Percentiles rank a stretch among this genome's conserved stretches.
Conservation (phyloP, 2,329 filamentous ascomycete genomes). For the Atkinsonella texensis region DNA sequence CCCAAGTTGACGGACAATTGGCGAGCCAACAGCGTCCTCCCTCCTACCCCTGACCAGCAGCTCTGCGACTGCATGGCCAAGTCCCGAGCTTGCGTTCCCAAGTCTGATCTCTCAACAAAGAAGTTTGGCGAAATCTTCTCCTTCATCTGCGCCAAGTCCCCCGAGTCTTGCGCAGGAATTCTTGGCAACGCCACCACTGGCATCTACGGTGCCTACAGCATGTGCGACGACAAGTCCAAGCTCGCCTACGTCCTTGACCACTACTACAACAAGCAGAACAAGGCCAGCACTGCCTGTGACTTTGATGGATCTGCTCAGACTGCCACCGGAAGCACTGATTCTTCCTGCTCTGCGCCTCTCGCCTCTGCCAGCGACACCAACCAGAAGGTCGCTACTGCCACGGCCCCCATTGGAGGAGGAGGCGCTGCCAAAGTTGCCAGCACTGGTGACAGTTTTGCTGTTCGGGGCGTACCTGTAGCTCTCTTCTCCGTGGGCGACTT, state of each 20-base stretch:
- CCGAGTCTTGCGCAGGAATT: slow-evolving; percentile 54
- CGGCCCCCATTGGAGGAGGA: slow-evolving; percentile 4
- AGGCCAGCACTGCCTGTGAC: slow-evolving; percentile 49
- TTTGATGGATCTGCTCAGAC: slow-evolving; percentile 55
- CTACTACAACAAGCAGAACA: slow-evolving; percentile 52
- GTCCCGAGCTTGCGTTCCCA: slow-evolving; percentile 58
- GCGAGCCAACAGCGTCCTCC: slow-evolving; percentile 54
- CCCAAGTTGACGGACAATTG: slow-evolving; percentile 54
- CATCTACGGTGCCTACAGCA: slow-evolving; percentile 64
- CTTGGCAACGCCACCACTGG: slow-evolving; percentile 53
- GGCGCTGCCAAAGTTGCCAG: slow-evolving; percentile 3
- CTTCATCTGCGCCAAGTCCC: slow-evolving; percentile 52
- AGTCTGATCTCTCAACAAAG: slow-evolving; percentile 41
- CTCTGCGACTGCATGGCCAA: slow-evolving; percentile 81
- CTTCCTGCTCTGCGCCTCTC: slow-evolving; percentile 47
- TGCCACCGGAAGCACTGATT: slow-evolving; percentile 33
- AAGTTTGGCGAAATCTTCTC: slow-evolving; percentile 59
- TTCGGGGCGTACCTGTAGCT: slow-evolving; percentile 16
- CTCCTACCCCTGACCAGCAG: slow-evolving; percentile 64
- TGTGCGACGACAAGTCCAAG: slow-evolving; percentile 60
- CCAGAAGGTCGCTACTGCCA: slow-evolving; percentile 12
- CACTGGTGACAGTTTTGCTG: slow-evolving; percentile 6
- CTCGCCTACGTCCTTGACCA: slow-evolving; percentile 61
- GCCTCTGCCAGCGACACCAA: slow-evolving; percentile 49
- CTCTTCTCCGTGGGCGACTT: slow-evolving; percentile 35